A percentile compares a stretch with the other conserved stretches of the same genome.
These are phyloP conservation scores for Cladophialophora carrionii DNA, from an alignment of 2,329 filamentous ascomycete genomes.

Conservation along the genomic window DNA sequence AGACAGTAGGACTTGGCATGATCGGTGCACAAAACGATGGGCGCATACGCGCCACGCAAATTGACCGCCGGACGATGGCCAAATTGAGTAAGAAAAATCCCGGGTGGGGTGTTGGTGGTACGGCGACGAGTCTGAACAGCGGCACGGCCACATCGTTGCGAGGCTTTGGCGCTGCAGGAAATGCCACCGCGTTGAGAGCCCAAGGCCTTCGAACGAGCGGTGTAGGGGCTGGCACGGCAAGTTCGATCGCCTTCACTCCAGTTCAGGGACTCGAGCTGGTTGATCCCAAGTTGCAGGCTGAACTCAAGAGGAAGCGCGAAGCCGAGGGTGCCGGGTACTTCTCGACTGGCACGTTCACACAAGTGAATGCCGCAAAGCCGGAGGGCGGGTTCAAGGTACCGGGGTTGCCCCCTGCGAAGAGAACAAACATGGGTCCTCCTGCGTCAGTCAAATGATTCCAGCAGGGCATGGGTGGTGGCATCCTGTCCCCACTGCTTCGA, in stretches of 20 bases:
- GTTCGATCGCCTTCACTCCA: slow-evolving; percentile 88
- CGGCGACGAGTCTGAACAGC: slow-evolving; percentile 60
- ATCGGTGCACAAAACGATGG: slow-evolving; percentile 87
- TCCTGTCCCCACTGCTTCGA: not conserved
- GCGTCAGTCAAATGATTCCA: slow-evolving; percentile 36
- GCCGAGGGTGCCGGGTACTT: slow-evolving; percentile 96
- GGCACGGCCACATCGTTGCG: slow-evolving; percentile 76
- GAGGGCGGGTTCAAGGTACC: slow-evolving; percentile 81
- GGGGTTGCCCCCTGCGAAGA: slow-evolving; percentile 72
- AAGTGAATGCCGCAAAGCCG: slow-evolving; percentile 56
- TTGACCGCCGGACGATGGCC: slow-evolving; percentile 89
- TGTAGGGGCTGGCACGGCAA: slow-evolving; percentile 80
- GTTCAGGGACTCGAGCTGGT: slow-evolving; percentile 94
- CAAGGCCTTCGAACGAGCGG: slow-evolving; percentile 80
- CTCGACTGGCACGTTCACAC: slow-evolving; percentile 95
- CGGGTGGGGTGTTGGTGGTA: slow-evolving; percentile 73
- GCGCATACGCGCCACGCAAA: slow-evolving; percentile 82
- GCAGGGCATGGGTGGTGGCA: not conserved
- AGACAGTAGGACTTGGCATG: slow-evolving; percentile 89
- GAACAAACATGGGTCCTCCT: slow-evolving; percentile 60
- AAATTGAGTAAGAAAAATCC: slow-evolving; percentile 95
- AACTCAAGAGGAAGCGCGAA: slow-evolving; percentile 86
- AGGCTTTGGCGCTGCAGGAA: slow-evolving; percentile 65
- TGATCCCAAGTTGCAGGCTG: slow-evolving; percentile 85
- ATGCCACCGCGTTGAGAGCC: slow-evolving; percentile 70